phyloP scores from a whole-genome alignment of 768 basidiomycete species.

The Pleurotus giganteus region DNA sequence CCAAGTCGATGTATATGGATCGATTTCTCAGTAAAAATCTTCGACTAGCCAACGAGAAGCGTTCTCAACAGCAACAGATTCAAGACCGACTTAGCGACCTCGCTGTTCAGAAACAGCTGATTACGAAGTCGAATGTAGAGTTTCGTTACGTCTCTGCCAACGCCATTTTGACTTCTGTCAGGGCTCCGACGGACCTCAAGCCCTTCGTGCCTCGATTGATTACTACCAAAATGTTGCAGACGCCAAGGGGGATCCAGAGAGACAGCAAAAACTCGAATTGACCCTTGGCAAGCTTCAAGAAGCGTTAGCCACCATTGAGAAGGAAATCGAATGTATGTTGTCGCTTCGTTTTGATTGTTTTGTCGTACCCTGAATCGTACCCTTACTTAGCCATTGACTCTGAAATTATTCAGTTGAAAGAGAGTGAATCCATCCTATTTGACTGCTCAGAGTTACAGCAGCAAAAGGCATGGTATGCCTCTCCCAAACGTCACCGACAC shows the following conservation, averaged over 20 bases:
- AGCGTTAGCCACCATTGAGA: slow-evolving; percentile 49
- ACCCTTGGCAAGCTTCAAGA: slow-evolving; percentile 51
- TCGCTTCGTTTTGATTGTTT: not conserved
- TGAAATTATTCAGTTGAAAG: slow-evolving; percentile 42
- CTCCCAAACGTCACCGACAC: not conserved
- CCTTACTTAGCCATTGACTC: slow-evolving; percentile 48
- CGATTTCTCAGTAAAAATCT: slow-evolving; percentile 64
- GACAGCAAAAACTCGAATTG: slow-evolving; percentile 38
- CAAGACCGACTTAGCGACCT: slow-evolving; percentile 47
- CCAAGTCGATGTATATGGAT: slow-evolving; percentile 68
- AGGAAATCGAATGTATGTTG: slow-evolving; percentile 49
- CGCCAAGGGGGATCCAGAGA: slow-evolving; percentile 42
- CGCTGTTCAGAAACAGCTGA: slow-evolving; percentile 37
- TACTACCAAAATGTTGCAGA: slow-evolving; percentile 73
- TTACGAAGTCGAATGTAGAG: slow-evolving; percentile 59
- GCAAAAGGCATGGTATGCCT: slow-evolving; percentile 38
- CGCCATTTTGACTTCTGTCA: not conserved
- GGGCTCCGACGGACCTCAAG: slow-evolving; percentile 33
- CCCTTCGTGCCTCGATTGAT: slow-evolving; percentile 58
- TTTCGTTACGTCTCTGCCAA: not conserved
- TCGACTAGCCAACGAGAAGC: slow-evolving; percentile 38
- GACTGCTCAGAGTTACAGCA: slow-evolving; percentile 66
- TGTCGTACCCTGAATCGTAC: not conserved
- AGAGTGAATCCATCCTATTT: slow-evolving; percentile 44
- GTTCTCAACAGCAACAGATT: slow-evolving; percentile 36